Evolutionary conservation across 164 flowering plant genomes (phyloP).

Genomic region (Aristolochia contorta): DNA sequence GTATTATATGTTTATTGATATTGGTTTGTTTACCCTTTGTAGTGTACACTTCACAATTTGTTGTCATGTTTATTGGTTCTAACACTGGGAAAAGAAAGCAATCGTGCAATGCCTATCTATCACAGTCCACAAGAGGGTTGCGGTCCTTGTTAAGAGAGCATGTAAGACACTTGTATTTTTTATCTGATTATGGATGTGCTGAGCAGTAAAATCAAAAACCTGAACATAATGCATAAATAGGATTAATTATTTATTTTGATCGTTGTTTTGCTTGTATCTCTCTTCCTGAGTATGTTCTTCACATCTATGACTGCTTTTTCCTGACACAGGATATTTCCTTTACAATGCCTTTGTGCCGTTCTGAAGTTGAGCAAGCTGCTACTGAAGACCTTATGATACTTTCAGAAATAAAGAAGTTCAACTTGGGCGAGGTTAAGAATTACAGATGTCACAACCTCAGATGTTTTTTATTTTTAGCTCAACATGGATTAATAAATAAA

Average conservation of each 20-base stretch:
- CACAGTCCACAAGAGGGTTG: conserved; percentile 80
- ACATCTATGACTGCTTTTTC: not conserved
- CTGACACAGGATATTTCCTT: conserved; percentile 58
- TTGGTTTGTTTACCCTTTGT: conserved; percentile 14
- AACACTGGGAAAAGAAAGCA: conserved; percentile 27
- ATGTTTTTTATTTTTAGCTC: no score
- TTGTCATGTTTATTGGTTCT: conserved; percentile 64
- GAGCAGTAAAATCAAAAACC: no score
- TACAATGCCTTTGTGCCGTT: conserved; percentile 81
- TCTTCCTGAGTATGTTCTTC: conserved; percentile 4
- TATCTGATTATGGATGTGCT: not conserved
- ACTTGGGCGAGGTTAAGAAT: conserved; percentile 67
- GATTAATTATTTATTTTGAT: conserved; percentile 1
- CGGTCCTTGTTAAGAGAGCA: conserved; percentile 72
- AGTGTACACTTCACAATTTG: conserved; percentile 84
- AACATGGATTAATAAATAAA: no score
- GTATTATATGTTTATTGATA: not conserved
- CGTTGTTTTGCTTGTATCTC: not conserved
- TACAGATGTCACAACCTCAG: no score
- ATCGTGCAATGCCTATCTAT: conserved; percentile 63
- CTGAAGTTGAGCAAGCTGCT: conserved; percentile 60
- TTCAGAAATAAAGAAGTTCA: conserved; percentile 80
- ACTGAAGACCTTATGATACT: conserved; percentile 86
- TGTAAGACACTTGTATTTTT: conserved; percentile 36
- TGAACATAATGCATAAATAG: no score